Conservation (phyloP, 2,329 filamentous ascomycete genomes). For the Fusarium succisae region DNA sequence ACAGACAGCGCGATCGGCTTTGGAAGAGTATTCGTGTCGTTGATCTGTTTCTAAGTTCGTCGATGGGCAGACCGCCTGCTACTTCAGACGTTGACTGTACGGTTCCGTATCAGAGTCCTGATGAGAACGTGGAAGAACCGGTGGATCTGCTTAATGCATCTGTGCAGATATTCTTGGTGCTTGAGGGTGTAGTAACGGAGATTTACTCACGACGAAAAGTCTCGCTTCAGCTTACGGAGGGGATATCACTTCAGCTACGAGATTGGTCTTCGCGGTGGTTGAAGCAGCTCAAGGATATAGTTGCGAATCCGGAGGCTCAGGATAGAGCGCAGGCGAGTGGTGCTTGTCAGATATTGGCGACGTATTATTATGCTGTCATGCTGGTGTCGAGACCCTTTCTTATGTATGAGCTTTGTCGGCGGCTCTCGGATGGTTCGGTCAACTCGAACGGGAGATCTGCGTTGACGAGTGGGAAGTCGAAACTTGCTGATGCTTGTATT, state of each 20-base stretch:
- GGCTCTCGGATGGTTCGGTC: constrained; percentile 50
- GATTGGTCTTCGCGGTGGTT: constrained; percentile 63
- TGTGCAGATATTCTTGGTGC: constrained; percentile 62
- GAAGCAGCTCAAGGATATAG: constrained; percentile 52
- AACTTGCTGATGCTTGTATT: constrained; percentile 64
- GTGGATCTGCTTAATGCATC: constrained; percentile 61
- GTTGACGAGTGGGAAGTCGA: constrained; percentile 56
- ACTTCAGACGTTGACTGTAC: constrained; percentile 65
- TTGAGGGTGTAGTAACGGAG: constrained; percentile 60
- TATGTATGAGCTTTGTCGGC: constrained; percentile 62
- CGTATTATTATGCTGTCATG: constrained; percentile 68
- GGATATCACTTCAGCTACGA: constrained; percentile 61
- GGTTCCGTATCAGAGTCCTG: constrained; percentile 54
- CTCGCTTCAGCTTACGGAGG: constrained; percentile 62
- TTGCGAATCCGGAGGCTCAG: constrained; percentile 36
- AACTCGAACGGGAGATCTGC: constrained; percentile 24
- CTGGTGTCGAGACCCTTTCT: constrained; percentile 64
- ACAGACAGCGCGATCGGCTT: constrained; percentile 57
- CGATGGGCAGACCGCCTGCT: constrained; percentile 64
- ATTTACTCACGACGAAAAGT: constrained; percentile 65
- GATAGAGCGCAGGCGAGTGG: constrained; percentile 51
- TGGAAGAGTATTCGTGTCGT: constrained; percentile 64
- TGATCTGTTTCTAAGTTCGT: constrained; percentile 62
- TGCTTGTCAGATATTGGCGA: constrained; percentile 61
- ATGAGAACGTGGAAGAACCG: constrained; percentile 50